A percentile compares a stretch with the other conserved stretches of the same genome.
These are phyloP conservation scores for Colletotrichum phormii DNA, from an alignment of 2,329 filamentous ascomycete genomes.

Conservation along the genomic window DNA sequence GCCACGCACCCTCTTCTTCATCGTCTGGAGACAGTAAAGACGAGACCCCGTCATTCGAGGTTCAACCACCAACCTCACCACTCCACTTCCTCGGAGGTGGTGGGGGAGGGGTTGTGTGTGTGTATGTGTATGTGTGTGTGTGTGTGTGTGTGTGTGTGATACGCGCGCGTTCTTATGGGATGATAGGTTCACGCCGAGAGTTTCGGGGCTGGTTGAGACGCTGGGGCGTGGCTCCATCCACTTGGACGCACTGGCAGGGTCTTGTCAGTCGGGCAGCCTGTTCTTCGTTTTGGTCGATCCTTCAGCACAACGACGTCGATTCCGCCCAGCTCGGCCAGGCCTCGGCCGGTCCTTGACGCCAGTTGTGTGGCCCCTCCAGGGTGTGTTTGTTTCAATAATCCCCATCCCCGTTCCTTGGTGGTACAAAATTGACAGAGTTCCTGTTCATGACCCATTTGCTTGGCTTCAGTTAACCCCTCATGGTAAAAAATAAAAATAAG, in stretches of 20 bases:
- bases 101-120: slow-evolving; percentile 16
- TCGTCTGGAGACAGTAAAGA: background rate
- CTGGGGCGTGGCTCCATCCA: slow-evolving; percentile 30
- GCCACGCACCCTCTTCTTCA: slow-evolving; percentile 15
- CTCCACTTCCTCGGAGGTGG: slow-evolving; percentile 16
- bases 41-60: slow-evolving; percentile 21
- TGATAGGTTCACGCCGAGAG: slow-evolving; percentile 18
- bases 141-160: background rate
- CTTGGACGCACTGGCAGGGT: slow-evolving; percentile 22
- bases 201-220: background rate
- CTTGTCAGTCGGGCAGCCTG: slow-evolving; percentile 4
- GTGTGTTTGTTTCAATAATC: slow-evolving; percentile 24
- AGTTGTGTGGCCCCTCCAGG: slow-evolving; percentile 21
- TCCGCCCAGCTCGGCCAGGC: slow-evolving; percentile 29
- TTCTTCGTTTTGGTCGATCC: slow-evolving; percentile 10
- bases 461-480: slow-evolving; percentile 33
- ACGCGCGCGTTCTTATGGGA: background rate
- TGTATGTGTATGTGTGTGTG: background rate
- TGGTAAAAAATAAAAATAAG: background rate
- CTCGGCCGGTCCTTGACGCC: slow-evolving; percentile 28
- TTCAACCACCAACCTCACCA: slow-evolving; percentile 13
- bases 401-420: slow-evolving; percentile 18
- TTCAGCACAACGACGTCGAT: slow-evolving; percentile 25
- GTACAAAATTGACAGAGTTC: slow-evolving; percentile 9
- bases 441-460: slow-evolving; percentile 15